Evolutionary conservation across 352 stramenopile species (phyloP), one percentile per base, ranked within the genome.

Genomic region (Elongisporangium senticosum): DNA sequence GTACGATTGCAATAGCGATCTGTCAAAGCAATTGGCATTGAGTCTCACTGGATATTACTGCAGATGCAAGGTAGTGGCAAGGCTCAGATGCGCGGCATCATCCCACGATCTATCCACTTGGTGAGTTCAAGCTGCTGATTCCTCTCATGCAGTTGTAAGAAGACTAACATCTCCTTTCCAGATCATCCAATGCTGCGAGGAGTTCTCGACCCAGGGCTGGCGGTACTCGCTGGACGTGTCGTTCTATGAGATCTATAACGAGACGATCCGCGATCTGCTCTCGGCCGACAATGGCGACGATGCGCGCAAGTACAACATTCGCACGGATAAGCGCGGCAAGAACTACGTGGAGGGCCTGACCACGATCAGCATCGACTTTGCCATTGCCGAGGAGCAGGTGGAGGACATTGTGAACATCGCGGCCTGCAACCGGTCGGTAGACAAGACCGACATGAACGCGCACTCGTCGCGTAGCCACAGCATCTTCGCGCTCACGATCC

Each of bases 161-260:
- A 17, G 33, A 14, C 33, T 43, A 0, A 21, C 13, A 7, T 13
- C 14, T 48, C 1, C 10, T 13, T 51, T 47, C 13, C 33, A 88
- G 62, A 93, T 93, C 69, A 96, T 96, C 65, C 74, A 73, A 13
- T 83, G 69, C 20, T 96, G 83, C 59, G 59, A 81, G 37, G 74
- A 88, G 24, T 51, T 94, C 49, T 73, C 74, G 26, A 71, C 67
- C 4, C 87, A 96, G 72, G 93, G 89, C 24, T 99, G 97, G 98
- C 77, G 87, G 24, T 99, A 99, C 72, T 89, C 81, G 26, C 80
- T 99, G 8, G 86, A 96, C 58, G 97, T 98, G 48, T 98, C 90
- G n/a, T 99, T 99, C 67, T 92, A 99, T 63, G 98, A 99, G 83
- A 99, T 99, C 54, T 99, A 99, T 85, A 99, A 99, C 76, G 98